A percentile compares a stretch with the other conserved stretches of the same genome.
These are phyloP conservation scores for Penicillium sp. DNA, from an alignment of 2,329 filamentous ascomycete species.

Conservation along the genomic window DNA sequence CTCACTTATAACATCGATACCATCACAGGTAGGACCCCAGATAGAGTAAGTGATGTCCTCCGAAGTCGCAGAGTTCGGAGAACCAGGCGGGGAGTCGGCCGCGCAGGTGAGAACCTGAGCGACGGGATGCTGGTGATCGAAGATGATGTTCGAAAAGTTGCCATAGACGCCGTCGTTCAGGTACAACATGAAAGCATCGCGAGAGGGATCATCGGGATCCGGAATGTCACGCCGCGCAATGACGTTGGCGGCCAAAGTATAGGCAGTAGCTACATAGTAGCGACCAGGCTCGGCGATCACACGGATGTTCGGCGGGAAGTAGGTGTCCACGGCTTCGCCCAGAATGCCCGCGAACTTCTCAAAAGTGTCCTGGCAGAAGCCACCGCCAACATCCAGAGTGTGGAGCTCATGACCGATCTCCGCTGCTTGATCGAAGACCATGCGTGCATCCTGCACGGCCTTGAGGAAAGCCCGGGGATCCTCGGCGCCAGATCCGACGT, in stretches of 20 bases:
- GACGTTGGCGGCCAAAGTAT: slow-evolving; percentile 89
- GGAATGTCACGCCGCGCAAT: slow-evolving; percentile 87
- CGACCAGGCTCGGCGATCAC: slow-evolving; percentile 94
- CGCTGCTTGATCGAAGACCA: slow-evolving; percentile 76
- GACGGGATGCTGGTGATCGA: slow-evolving; percentile 87
- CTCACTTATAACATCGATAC: slow-evolving; percentile 86
- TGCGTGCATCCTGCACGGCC: slow-evolving; percentile 78
- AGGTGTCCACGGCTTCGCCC: slow-evolving; percentile 68
- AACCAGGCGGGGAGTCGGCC: slow-evolving; percentile 52
- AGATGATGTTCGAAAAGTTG: slow-evolving; percentile 99
- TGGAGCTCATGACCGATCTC: slow-evolving; percentile 70
- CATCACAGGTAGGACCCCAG: slow-evolving; percentile 96
- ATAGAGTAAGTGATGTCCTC: slow-evolving; percentile 75
- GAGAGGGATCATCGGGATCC: slow-evolving; percentile 47
- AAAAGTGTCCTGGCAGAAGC: slow-evolving; percentile 84
- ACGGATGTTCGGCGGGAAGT: slow-evolving; percentile 74
- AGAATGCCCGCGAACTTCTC: slow-evolving; percentile 80
- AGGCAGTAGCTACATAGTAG: slow-evolving; percentile 88
- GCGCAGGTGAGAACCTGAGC: slow-evolving; percentile 67
- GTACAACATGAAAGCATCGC: slow-evolving; percentile 81
- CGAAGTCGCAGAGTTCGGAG: slow-evolving; percentile 30
- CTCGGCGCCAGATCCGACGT: slow-evolving; percentile 90
- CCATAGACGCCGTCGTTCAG: slow-evolving; percentile 96
- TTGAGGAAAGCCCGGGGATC: slow-evolving; percentile 87
- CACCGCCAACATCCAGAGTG: slow-evolving; percentile 86